A percentile compares a stretch with the other conserved stretches of the same genome.
Evolutionary conservation across 768 basidiomycete species (phyloP).

Genomic region (Psilocybe tampanensis): DNA sequence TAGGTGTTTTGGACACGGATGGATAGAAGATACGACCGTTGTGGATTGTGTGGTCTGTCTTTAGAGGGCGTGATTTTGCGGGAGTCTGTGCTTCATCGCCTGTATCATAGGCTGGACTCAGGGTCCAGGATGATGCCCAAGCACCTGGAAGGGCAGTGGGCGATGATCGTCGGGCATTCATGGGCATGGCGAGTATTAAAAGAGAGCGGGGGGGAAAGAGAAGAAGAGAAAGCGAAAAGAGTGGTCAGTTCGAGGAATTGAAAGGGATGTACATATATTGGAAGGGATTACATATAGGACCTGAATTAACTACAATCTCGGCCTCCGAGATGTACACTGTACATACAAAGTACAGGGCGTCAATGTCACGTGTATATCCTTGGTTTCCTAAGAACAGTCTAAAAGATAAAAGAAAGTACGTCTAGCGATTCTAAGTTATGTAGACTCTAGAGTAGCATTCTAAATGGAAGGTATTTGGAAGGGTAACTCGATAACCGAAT

Average conservation of each 20-base stretch:
- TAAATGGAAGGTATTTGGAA: slow-evolving; percentile 16
- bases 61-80: slow-evolving; percentile 4
- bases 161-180: slow-evolving; percentile 8
- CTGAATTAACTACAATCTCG: slow-evolving; percentile 5
- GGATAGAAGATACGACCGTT: neutral
- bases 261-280: neutral
- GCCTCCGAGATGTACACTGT: neutral
- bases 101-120: neutral
- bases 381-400: neutral
- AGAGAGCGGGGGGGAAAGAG: neutral
- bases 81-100: slow-evolving; percentile 6
- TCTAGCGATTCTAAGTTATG: slow-evolving; percentile 9
- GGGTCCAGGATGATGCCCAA: slow-evolving; percentile 22
- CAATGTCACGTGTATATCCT: slow-evolving; percentile 11
- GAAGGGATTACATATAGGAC: slow-evolving; percentile 1
- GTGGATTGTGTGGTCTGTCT: neutral
- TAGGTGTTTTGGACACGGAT: slow-evolving; percentile 1
- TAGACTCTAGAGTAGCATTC: slow-evolving; percentile 12
- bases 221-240: neutral
- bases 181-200: neutral
- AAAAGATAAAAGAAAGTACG: neutral
- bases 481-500: slow-evolving; percentile 4
- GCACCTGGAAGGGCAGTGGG: slow-evolving; percentile 23
- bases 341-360: slow-evolving; percentile 5
- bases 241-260: neutral